Evolutionary conservation across 306 rosid species (phyloP).

Genomic region (Ochetophila trinervis): DNA sequence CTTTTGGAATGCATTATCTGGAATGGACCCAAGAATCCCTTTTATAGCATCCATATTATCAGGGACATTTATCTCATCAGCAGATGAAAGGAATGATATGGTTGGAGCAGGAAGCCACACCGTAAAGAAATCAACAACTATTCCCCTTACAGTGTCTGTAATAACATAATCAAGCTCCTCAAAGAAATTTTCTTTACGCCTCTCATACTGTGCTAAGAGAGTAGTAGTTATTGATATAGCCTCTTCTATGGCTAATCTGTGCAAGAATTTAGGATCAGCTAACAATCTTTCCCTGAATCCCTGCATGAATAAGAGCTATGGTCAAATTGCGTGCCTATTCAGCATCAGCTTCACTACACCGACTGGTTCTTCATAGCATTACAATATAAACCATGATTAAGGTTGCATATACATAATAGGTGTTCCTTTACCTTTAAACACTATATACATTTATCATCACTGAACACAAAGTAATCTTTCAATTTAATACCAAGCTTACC

Average conservation of each 20-base stretch:
- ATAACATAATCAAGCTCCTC: conserved; percentile 88
- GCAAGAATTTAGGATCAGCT: conserved; percentile 93
- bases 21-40: conserved; percentile 87
- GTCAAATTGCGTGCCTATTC: conserved; percentile 8
- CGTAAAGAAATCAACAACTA: conserved; percentile 88
- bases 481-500: conserved; percentile 42
- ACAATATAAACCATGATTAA: not conserved
- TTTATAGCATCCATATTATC: conserved; percentile 56
- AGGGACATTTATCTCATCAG: conserved; percentile 53
- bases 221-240: conserved; percentile 82
- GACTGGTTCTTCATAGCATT: conserved; percentile 5
- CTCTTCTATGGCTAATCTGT: conserved; percentile 95
- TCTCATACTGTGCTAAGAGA: conserved; percentile 79
- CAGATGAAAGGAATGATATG: conserved; percentile 72
- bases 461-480: conserved; percentile 5
- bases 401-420: not conserved
- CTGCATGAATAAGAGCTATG: conserved; percentile 46
- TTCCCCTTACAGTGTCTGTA: conserved; percentile 75
- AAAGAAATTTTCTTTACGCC: conserved; percentile 77
- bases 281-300: conserved; percentile 98
- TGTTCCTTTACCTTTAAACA: not conserved
- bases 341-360: conserved; percentile 1
- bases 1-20: conserved; percentile 96
- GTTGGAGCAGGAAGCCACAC: conserved; percentile 99
- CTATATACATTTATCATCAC: conserved; percentile 19